These are phyloP conservation scores for Fusarium sp. DNA, from an alignment of 2,329 filamentous ascomycete genomes.

Conservation along the genomic window DNA sequence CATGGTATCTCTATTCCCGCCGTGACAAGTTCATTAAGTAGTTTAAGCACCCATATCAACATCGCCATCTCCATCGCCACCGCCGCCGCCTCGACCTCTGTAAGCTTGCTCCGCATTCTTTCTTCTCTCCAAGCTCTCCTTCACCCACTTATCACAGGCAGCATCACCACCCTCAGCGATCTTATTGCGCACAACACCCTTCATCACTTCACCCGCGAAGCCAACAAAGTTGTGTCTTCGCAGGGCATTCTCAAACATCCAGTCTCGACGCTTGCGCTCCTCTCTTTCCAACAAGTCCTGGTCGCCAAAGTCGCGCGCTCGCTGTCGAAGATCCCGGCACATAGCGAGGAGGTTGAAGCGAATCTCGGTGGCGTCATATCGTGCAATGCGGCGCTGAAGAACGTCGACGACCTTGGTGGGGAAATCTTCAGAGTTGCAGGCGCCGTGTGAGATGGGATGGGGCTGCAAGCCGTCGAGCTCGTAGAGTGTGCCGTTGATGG, in stretches of 20 bases:
- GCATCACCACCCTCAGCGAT: conserved; percentile 71
- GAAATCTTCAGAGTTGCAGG: conserved; percentile 78
- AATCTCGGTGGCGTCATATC: conserved; percentile 90
- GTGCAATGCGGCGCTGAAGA: conserved; percentile 81
- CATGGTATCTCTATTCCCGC: conserved; percentile 18
- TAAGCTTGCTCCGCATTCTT: conserved; percentile 53
- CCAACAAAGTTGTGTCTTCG: conserved; percentile 95
- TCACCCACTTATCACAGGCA: conserved; percentile 79
- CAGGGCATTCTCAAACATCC: conserved; percentile 95
- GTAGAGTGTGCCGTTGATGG: conserved; percentile 83
- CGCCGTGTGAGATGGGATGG: conserved; percentile 88
- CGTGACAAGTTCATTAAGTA: conserved; percentile 6
- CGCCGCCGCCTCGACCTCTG: conserved; percentile 48
- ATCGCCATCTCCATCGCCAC: conserved; percentile 55
- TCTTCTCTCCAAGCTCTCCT: conserved; percentile 71
- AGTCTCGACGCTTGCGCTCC: conserved; percentile 84
- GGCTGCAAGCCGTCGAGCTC: conserved; percentile 96
- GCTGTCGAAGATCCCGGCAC: conserved; percentile 82
- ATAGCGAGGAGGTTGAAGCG: conserved; percentile 96
- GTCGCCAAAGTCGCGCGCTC: conserved; percentile 86
- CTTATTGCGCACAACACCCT: conserved; percentile 84
- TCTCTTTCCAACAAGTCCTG: conserved; percentile 80
- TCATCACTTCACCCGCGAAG: conserved; percentile 90
- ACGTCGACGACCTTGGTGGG: conserved; percentile 86
- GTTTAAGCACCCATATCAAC: conserved; percentile 56